A percentile compares a stretch with the other conserved stretches of the same genome.
phyloP scores from a whole-genome alignment of 73 alveolate genomes.

The Paramecium bursaria region DNA sequence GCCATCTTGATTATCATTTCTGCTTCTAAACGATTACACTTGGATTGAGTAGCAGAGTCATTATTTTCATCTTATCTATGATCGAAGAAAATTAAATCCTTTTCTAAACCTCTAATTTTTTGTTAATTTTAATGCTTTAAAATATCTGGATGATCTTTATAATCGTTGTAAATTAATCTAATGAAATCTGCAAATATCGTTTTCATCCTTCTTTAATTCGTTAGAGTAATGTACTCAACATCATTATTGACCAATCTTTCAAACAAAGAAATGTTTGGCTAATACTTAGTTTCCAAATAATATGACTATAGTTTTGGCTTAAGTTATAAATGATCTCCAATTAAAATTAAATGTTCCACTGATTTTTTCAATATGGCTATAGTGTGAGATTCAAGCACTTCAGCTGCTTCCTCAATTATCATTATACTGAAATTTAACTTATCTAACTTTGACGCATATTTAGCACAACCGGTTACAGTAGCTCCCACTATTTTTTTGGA shows the following conservation, averaged over 20 bases:
- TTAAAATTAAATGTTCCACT: slow-evolving; percentile 80
- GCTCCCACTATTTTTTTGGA: slow-evolving; percentile 80
- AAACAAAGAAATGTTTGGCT: slow-evolving; percentile 84
- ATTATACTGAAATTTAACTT: slow-evolving; percentile 78
- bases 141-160: slow-evolving; percentile 72
- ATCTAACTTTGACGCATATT: slow-evolving; percentile 77
- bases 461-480: slow-evolving; percentile 92
- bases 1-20: slow-evolving; percentile 75
- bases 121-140: slow-evolving; percentile 47
- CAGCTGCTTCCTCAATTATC: slow-evolving; percentile 95
- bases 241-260: slow-evolving; percentile 84
- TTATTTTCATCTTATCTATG: slow-evolving; percentile 77
- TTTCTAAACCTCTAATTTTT: slow-evolving; percentile 73
- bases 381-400: slow-evolving; percentile 88
- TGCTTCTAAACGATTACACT: slow-evolving; percentile 84
- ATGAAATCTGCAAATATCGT: slow-evolving; percentile 83
- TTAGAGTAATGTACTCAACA: slow-evolving; percentile 71
- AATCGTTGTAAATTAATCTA: slow-evolving; percentile 77
- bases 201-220: slow-evolving; percentile 89
- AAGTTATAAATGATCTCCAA: slow-evolving; percentile 92
- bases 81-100: slow-evolving; percentile 78
- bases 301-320: slow-evolving; percentile 77
- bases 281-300: slow-evolving; percentile 74
- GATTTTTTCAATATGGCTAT: slow-evolving; percentile 73
- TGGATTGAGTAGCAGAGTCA: slow-evolving; percentile 74